Conservation (phyloP, 2,329 filamentous ascomycete genomes). For the Monilinia fructicola region DNA sequence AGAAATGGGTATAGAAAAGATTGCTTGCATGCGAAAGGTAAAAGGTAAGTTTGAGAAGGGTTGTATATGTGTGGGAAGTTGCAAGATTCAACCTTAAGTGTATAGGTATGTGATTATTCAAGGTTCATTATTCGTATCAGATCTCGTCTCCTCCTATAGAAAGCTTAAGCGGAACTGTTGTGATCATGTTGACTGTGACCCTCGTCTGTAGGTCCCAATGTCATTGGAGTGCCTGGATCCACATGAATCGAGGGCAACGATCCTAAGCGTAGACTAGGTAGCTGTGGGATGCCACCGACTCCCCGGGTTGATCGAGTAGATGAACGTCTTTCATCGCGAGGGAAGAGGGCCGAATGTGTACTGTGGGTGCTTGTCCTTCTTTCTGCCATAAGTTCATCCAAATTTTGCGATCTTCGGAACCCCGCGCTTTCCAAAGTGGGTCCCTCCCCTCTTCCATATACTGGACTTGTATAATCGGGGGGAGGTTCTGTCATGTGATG, state of each 20-base stretch:
- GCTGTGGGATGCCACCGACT: constrained; percentile 47
- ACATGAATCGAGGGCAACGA: constrained; percentile 58
- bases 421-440: constrained; percentile 18
- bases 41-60: background rate
- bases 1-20: constrained; percentile 15
- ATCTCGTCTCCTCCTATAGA: background rate
- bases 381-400: constrained; percentile 27
- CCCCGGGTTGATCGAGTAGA: constrained; percentile 37
- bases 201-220: constrained; percentile 12
- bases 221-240: constrained; percentile 42
- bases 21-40: background rate
- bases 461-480: constrained; percentile 37
- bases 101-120: constrained; percentile 17
- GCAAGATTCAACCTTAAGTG: background rate
- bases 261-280: constrained; percentile 53
- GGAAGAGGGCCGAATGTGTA: background rate
- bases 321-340: constrained; percentile 15
- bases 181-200: constrained; percentile 2
- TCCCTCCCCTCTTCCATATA: constrained; percentile 30
- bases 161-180: background rate
- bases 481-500: constrained; percentile 32
- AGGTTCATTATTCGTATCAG: constrained; percentile 20
- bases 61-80: constrained; percentile 2
- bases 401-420: constrained; percentile 30
- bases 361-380: constrained; percentile 27